Conservation (phyloP, 768 basidiomycete species). For the Dacryopinax primogenitus region DNA sequence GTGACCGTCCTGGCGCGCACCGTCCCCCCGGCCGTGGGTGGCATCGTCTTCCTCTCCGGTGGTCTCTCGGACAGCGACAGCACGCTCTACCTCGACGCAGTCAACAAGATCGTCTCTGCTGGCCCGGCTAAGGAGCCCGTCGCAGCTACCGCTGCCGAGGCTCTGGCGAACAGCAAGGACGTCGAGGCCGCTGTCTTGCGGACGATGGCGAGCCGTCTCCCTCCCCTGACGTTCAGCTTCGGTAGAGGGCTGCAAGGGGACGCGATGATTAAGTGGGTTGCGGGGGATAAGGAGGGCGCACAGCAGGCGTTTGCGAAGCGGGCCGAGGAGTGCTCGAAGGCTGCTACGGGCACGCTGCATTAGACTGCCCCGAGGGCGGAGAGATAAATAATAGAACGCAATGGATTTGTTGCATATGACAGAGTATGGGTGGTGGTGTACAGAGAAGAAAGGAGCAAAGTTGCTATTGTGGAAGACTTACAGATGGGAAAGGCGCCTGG, state of each 20-base stretch:
- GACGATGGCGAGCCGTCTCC: slow-evolving; percentile 25
- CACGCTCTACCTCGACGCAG: slow-evolving; percentile 32
- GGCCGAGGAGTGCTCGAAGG: slow-evolving; percentile 35
- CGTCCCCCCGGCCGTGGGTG: slow-evolving; percentile 37
- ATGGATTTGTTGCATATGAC: too few relatives aligned
- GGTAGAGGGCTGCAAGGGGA: slow-evolving; percentile 41
- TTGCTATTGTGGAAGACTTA: too few relatives aligned
- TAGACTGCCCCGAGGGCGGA: too few relatives aligned
- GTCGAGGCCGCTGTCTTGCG: neutral
- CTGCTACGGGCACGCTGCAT: slow-evolving; percentile 27
- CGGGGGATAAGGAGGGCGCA: slow-evolving; percentile 33
- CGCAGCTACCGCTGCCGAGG: slow-evolving; percentile 8
- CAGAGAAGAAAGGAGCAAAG: too few relatives aligned
- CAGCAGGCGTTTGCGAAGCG: slow-evolving; percentile 33
- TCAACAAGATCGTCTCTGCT: slow-evolving; percentile 31
- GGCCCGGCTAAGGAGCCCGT: slow-evolving; percentile 29
- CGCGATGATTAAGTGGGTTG: slow-evolving; percentile 36
- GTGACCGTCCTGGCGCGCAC: slow-evolving; percentile 36
- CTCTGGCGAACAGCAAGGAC: slow-evolving; percentile 1
- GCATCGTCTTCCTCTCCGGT: slow-evolving; percentile 39
- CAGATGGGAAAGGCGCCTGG: too few relatives aligned
- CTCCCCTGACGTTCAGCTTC: slow-evolving; percentile 39
- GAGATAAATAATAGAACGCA: too few relatives aligned
- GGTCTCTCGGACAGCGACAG: slow-evolving; percentile 34
- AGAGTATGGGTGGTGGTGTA: too few relatives aligned